Evolutionary conservation across 371 early-diverging fungal genomes (phyloP), one percentile per base, ranked within the genome.

Genomic region (Mucor piriformis): DNA sequence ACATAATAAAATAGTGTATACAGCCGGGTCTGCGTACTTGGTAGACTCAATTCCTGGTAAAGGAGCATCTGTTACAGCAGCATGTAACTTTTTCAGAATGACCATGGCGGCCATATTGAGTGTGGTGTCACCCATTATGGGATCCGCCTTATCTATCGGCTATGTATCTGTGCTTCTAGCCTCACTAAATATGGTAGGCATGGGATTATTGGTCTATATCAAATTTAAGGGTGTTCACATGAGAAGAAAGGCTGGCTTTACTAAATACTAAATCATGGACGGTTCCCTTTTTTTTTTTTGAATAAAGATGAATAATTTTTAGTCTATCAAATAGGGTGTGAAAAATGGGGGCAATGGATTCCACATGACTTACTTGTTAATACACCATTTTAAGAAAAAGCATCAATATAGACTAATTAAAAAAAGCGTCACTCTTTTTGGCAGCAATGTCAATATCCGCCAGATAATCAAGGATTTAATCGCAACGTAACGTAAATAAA

Each of bases 1-100:
- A 20, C 33, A n/a, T 7, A 37, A 20, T 43, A 6, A 35, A 16
- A 6, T 6, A 59, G 59, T 81, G 0, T 69, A 78, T 50, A 66
- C 82, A 11, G 74, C 83, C 3, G 76, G 78, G 10, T 68, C 79
- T 8, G 80, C 82, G 3, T 83, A 83, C 44, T 50, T 81, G 13
- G 85, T 83, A 16, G 80, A 83, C 48, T 54, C 75, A 2, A 68
- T 83, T 6, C 73, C 74, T 1, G 83, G 83, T 3, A 73, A 77
- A 44, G 83, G 83, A 1, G 81, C 83, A 7, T 82, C 83, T 2
- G 76, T 78, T 3, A 81, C 80, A 3, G 85, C 81, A 0, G 77
- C 77, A 3, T 78, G 74, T 24, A 82, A 81, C 50, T 69, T 85
- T 23, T 63, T 78, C 53, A 58, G 82, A 3, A 76, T 82, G 78